Conservation (phyloP, 768 basidiomycete genomes). For the Termitomyces sp. region DNA sequence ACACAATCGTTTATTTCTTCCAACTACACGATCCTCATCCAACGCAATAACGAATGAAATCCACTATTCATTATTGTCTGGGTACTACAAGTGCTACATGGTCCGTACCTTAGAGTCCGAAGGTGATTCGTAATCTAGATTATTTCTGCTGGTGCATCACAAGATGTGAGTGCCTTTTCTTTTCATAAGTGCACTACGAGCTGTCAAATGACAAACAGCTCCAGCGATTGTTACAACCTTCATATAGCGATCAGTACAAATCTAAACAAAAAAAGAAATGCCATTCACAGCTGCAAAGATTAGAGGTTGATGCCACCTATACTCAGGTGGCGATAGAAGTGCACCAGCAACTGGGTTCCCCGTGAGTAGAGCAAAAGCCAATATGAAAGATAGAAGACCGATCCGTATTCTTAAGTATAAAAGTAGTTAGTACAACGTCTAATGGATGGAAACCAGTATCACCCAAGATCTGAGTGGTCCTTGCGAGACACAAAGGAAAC, state of each 20-base stretch:
- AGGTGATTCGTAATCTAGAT: not conserved
- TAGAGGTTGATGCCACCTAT: constrained; percentile 38
- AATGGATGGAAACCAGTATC: constrained; percentile 4
- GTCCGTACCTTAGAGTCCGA: not conserved
- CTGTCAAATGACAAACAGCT: constrained; percentile 26
- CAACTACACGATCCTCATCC: not conserved
- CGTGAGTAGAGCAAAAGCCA: constrained; percentile 42
- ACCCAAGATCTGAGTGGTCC: constrained; percentile 47
- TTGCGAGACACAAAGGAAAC: constrained; percentile 33
- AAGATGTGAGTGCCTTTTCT: constrained; percentile 23
- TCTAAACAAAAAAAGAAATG: not conserved
- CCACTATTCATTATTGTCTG: not conserved
- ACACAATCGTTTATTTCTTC: too few relatives aligned
- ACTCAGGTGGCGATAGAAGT: constrained; percentile 34
- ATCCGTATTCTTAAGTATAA: constrained; percentile 35
- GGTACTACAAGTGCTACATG: not conserved
- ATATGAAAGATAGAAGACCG: constrained; percentile 39
- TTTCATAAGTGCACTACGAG: constrained; percentile 28
- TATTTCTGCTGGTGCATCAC: constrained; percentile 6
- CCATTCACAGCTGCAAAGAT: constrained; percentile 41
- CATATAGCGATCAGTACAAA: not conserved
- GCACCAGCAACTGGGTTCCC: constrained; percentile 55
- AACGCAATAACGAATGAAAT: not conserved
- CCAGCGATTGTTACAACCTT: constrained; percentile 33
- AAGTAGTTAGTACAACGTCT: not conserved